phyloP scores from a whole-genome alignment of 202 grass and related monocot species.

The Schoenoplectus triqueter region DNA sequence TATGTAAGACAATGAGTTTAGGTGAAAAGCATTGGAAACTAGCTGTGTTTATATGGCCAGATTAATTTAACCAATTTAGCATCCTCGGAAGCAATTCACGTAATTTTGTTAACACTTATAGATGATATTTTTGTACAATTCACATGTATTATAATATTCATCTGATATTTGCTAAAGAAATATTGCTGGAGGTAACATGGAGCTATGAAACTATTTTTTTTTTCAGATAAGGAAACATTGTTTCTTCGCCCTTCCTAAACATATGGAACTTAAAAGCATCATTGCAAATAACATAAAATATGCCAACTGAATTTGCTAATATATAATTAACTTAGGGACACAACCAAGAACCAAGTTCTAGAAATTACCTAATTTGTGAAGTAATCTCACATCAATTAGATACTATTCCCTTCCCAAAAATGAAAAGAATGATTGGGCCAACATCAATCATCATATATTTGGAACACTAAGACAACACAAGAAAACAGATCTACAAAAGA shows the following conservation, averaged over 20 bases:
- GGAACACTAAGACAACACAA: conserved; percentile 16
- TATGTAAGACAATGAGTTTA: conserved; percentile 7
- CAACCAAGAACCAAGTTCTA: neutral
- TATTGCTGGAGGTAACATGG: too few species aligned
- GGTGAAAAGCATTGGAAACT: neutral
- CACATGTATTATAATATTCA: neutral
- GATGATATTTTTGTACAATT: neutral
- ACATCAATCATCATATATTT: conserved; percentile 7
- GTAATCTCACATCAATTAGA: neutral
- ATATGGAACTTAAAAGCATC: neutral
- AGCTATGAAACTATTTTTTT: too few species aligned
- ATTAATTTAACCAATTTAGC: too few species aligned
- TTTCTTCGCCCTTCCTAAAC: neutral
- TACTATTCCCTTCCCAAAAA: neutral
- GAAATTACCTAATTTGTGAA: neutral
- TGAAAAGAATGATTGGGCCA: neutral
- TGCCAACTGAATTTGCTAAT: conserved; percentile 14
- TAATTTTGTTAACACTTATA: neutral
- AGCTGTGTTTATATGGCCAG: neutral
- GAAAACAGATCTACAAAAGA: conserved; percentile 34
- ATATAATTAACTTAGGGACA: neutral
- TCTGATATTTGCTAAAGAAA: neutral
- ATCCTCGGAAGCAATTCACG: neutral
- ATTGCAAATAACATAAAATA: neutral
- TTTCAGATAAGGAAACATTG: too few species aligned